Percentiles rank a stretch among this genome's conserved stretches.
Conservation (phyloP, 2,329 filamentous ascomycete genomes). For the Penicillium sp. region DNA sequence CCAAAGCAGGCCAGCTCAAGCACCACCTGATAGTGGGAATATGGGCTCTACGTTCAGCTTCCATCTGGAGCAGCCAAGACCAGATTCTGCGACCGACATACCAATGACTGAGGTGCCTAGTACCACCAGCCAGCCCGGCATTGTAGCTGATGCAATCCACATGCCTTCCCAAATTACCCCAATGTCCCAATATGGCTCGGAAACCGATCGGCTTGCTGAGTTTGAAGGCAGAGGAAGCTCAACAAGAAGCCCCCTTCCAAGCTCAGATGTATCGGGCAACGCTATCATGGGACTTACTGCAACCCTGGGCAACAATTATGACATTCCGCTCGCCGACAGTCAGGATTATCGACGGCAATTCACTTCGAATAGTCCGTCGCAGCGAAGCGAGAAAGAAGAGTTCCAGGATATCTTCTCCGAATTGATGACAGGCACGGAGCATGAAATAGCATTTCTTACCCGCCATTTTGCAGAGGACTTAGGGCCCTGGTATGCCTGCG, state of each 20-base stretch:
- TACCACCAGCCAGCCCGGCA: background rate
- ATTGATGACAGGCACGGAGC: slow-evolving; percentile 40
- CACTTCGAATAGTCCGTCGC: slow-evolving; percentile 21
- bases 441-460: slow-evolving; percentile 42
- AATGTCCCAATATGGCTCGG: background rate
- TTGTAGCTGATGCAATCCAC: background rate
- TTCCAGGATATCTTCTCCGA: slow-evolving; percentile 41
- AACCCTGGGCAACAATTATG: slow-evolving; percentile 4
- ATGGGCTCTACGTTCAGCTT: background rate
- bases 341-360: slow-evolving; percentile 5
- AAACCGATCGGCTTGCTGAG: background rate
- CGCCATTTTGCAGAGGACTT: slow-evolving; percentile 41
- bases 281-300: slow-evolving; percentile 3
- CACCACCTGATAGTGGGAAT: background rate
- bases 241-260: slow-evolving; percentile 6
- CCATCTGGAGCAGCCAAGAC: background rate
- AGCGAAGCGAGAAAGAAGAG: slow-evolving; percentile 32
- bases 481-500: slow-evolving; percentile 35
- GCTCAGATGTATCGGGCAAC: slow-evolving; percentile 14
- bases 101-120: background rate
- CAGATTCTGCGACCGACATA: background rate
- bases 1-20: background rate
- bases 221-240: background rate
- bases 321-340: background rate
- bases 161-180: background rate